A percentile compares a stretch with the other conserved stretches of the same genome.
Conservation (phyloP, 2,329 filamentous ascomycete species). For the Elsinoe necatrix region DNA sequence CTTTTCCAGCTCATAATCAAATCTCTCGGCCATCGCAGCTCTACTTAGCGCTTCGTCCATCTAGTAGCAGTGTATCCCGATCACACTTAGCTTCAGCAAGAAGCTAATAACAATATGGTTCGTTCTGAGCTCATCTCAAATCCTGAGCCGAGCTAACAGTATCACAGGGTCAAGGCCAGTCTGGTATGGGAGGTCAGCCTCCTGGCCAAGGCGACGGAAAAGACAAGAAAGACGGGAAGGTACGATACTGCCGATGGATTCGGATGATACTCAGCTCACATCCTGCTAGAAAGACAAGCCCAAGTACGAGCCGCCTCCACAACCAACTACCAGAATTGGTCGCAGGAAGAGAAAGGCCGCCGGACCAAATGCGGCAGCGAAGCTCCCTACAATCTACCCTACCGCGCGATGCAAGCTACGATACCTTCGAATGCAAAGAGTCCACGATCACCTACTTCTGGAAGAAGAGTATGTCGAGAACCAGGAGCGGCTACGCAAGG, state of each 20-base stretch:
- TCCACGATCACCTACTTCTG: slow-evolving; percentile 92
- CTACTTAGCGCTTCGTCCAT: background rate
- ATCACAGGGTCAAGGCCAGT: slow-evolving; percentile 70
- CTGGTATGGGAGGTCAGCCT: slow-evolving; percentile 68
- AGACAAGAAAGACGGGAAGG: slow-evolving; percentile 74
- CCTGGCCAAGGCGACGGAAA: slow-evolving; percentile 56
- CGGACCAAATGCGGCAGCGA: slow-evolving; percentile 87
- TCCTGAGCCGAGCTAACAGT: background rate
- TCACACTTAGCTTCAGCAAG: background rate
- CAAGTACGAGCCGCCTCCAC: slow-evolving; percentile 97
- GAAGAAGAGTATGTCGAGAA: slow-evolving; percentile 99
- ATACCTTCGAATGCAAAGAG: slow-evolving; percentile 94
- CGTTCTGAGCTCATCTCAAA: background rate
- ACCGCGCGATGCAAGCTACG: slow-evolving; percentile 96
- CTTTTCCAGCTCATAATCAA: background rate
- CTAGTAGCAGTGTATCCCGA: background rate
- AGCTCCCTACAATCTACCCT: slow-evolving; percentile 87
- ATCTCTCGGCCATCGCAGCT: background rate
- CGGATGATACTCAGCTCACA: background rate
- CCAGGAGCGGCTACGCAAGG: slow-evolving; percentile 89
- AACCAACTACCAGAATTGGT: slow-evolving; percentile 91
- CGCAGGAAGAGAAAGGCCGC: slow-evolving; percentile 97
- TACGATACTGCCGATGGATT: slow-evolving; percentile 20
- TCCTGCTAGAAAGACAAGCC: slow-evolving; percentile 89
- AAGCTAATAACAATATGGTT: slow-evolving; percentile 3